Conservation (phyloP, 495 filamentous ascomycete genomes). For the Penicillium longicatenatum region DNA sequence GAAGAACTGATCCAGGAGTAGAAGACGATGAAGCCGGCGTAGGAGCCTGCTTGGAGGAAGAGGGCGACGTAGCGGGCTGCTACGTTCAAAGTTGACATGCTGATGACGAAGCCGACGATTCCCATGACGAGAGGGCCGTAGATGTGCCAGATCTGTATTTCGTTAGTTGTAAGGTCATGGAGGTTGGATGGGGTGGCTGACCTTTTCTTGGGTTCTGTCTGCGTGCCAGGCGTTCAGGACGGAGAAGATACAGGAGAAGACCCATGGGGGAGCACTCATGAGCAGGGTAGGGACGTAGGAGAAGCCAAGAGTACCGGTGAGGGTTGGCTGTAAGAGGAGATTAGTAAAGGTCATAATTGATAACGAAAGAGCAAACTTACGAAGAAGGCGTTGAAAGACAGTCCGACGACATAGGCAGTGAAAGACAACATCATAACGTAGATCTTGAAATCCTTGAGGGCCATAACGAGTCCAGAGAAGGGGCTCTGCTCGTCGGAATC, state of each 20-base stretch:
- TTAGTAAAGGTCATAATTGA: conserved; percentile 43
- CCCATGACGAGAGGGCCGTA: conserved; percentile 66
- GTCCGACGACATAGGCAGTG: conserved; percentile 35
- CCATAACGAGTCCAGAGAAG: conserved; percentile 66
- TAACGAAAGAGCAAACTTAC: conserved; percentile 19
- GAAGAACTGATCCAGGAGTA: conserved; percentile 80
- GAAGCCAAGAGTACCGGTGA: conserved; percentile 73
- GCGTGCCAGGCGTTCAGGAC: conserved; percentile 76
- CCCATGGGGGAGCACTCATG: conserved; percentile 75
- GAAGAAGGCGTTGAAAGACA: conserved; percentile 41
- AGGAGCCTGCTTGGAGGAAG: conserved; percentile 69
- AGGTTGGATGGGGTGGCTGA: conserved; percentile 49
- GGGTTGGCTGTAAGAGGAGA: conserved; percentile 72
- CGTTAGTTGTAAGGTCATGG: conserved; percentile 4
- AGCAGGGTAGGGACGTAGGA: conserved; percentile 67
- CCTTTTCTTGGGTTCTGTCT: conserved; percentile 71
- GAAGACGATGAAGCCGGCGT: conserved; percentile 67
- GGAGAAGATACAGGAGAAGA: conserved; percentile 69
- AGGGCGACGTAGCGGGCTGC: conserved; percentile 75
- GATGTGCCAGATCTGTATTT: conserved; percentile 67
- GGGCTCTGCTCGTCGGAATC: conserved; percentile 61
- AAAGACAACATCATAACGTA: conserved; percentile 62
- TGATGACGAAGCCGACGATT: conserved; percentile 72
- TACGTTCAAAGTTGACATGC: conserved; percentile 61
- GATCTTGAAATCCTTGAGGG: conserved; percentile 68